Conservation (phyloP, 2,329 filamentous ascomycete genomes). For the Talaromyces piceae region DNA sequence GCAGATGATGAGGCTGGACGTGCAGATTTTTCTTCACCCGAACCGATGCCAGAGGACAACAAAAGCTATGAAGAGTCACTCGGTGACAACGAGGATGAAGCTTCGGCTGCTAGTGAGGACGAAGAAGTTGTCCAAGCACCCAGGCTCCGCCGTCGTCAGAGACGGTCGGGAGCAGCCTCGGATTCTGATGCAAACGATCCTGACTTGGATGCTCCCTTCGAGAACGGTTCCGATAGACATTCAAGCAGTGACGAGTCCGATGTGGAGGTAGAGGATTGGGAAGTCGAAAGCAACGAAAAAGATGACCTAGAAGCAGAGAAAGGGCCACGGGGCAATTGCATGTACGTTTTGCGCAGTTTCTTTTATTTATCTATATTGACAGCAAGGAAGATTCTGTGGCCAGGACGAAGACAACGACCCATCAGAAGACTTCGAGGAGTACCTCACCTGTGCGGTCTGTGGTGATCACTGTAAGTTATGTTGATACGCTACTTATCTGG, state of each 20-base stretch:
- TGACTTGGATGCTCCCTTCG: constrained; percentile 38
- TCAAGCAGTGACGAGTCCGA: constrained; percentile 52
- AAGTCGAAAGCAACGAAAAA: constrained; percentile 36
- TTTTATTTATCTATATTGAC: constrained; percentile 22
- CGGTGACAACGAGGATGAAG: constrained; percentile 32
- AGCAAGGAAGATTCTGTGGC: constrained; percentile 62
- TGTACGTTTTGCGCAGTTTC: constrained; percentile 41
- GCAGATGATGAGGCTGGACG: constrained; percentile 25
- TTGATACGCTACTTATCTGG: constrained; percentile 12
- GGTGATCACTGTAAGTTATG: constrained; percentile 68
- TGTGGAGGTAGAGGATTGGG: constrained; percentile 44
- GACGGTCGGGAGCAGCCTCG: constrained; percentile 28
- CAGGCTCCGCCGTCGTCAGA: constrained; percentile 6
- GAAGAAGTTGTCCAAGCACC: constrained; percentile 14
- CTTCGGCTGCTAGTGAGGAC: constrained; percentile 29
- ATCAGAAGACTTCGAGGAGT: constrained; percentile 71
- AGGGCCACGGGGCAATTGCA: constrained; percentile 52
- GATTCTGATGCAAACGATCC: constrained; percentile 34
- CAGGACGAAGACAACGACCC: constrained; percentile 77
- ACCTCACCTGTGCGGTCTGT: constrained; percentile 68
- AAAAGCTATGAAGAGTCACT: constrained; percentile 15
- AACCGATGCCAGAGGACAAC: constrained; percentile 28
- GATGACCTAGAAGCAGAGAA: constrained; percentile 39
- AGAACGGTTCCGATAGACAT: constrained; percentile 32
- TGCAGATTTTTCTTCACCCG: constrained; percentile 20